Conservation (phyloP, 148 eudicot genomes). For the Silene uniflora region DNA sequence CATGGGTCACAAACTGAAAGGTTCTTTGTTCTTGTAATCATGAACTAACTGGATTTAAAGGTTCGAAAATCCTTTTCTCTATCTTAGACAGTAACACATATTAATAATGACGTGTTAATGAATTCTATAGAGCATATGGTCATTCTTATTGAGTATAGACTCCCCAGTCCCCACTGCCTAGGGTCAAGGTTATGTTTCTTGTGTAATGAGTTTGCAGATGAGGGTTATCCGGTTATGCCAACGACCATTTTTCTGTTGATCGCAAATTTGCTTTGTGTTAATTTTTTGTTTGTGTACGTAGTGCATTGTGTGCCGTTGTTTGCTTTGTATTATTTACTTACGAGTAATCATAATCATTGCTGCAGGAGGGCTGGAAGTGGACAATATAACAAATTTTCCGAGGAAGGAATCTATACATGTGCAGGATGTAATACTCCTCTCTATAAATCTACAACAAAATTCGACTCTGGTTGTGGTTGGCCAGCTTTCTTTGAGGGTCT, state of each 20-base stretch:
- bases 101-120: too few relatives aligned
- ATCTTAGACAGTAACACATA: too few relatives aligned
- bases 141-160: too few relatives aligned
- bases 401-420: conserved; percentile 69
- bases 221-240: background rate
- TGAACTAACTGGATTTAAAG: background rate
- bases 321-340: background rate
- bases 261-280: background rate
- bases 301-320: background rate
- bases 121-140: too few relatives aligned
- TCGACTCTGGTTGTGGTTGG: conserved; percentile 96
- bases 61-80: too few relatives aligned
- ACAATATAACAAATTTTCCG: conserved; percentile 59
- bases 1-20: background rate
- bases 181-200: too few relatives aligned
- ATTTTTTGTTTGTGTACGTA: background rate
- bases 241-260: background rate
- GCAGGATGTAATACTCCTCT: conserved; percentile 93
- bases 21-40: background rate
- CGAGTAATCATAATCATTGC: background rate
- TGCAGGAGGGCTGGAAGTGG: conserved; percentile 73
- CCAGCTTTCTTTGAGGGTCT: conserved; percentile 87
- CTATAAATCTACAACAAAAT: conserved; percentile 85
- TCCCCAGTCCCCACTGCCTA: too few relatives aligned
- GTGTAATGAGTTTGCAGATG: background rate